phyloP scores from a whole-genome alignment of 768 basidiomycete species.

The Boletus patriciae region DNA sequence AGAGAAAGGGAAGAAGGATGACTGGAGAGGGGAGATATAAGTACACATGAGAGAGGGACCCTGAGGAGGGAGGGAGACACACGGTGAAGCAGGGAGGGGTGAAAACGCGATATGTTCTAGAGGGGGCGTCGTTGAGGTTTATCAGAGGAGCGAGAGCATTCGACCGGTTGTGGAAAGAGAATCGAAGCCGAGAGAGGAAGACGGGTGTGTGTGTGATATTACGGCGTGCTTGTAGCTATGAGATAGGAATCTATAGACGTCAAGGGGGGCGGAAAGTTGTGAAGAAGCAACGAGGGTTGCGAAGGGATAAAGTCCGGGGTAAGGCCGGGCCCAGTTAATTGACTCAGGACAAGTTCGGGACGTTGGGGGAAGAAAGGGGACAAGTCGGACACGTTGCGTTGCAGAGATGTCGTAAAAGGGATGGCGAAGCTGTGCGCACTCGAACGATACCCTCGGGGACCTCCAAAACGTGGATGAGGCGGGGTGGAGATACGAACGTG shows the following conservation, averaged over 20 bases:
- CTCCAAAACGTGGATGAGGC: conserved; percentile 27
- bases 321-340: conserved; percentile 27
- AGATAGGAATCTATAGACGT: conserved; percentile 32
- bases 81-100: conserved; percentile 20
- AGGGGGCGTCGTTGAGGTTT: conserved; percentile 20
- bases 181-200: conserved; percentile 21
- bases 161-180: conserved; percentile 25
- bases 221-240: conserved; percentile 18
- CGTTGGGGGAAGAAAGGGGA: conserved; percentile 20
- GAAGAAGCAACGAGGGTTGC: conserved; percentile 19
- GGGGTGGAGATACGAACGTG: conserved; percentile 27
- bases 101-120: conserved; percentile 19
- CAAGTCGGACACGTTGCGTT: conserved; percentile 18
- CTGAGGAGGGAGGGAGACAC: conserved; percentile 18
- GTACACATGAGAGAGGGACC: conserved; percentile 25
- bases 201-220: conserved; percentile 27
- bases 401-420: conserved; percentile 26
- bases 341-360: conserved; percentile 16
- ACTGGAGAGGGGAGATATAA: conserved; percentile 30
- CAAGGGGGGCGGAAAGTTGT: conserved; percentile 16
- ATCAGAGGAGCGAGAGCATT: conserved; percentile 17
- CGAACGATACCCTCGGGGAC: conserved; percentile 26
- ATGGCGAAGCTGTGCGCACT: conserved; percentile 22
- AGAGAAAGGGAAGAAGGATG: conserved; percentile 14
- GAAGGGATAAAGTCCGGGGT: conserved; percentile 33